These are phyloP conservation scores for Geotrichum bryndzae DNA, from an alignment of 1,139 yeast species.

Conservation along the genomic window DNA sequence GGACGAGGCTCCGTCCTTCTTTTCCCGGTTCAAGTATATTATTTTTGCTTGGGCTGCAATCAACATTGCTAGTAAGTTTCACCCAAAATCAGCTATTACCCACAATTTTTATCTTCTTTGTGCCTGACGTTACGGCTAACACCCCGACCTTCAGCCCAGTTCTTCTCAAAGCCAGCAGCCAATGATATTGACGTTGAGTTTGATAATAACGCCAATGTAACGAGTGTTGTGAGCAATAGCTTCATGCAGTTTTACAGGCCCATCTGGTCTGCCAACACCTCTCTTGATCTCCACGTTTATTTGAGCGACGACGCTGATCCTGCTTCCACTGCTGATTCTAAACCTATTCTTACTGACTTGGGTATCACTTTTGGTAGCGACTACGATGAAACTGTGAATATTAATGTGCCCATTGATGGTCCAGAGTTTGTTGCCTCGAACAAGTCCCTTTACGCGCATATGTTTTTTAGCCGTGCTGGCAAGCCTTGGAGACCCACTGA, in stretches of 20 bases:
- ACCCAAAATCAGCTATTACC: background rate
- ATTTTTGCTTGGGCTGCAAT: slow-evolving; percentile 11
- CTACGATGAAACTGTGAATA: slow-evolving; percentile 5
- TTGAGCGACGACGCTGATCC: slow-evolving; percentile 6
- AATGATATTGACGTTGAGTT: background rate
- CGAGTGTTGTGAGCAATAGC: background rate
- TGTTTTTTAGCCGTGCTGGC: slow-evolving; percentile 24
- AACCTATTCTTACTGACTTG: slow-evolving; percentile 2
- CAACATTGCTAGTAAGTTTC: slow-evolving; percentile 3
- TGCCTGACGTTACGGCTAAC: background rate
- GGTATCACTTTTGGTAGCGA: slow-evolving; percentile 5
- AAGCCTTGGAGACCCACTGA: slow-evolving; percentile 19
- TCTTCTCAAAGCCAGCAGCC: background rate
- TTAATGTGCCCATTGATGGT: slow-evolving; percentile 11
- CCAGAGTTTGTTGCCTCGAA: slow-evolving; percentile 22
- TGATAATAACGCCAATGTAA: background rate
- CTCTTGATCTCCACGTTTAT: slow-evolving; percentile 13
- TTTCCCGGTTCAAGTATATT: slow-evolving; percentile 11
- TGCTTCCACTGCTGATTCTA: background rate
- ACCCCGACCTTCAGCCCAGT: background rate
- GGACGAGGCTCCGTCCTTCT: slow-evolving; percentile 5
- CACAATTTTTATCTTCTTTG: background rate
- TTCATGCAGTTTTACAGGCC: background rate
- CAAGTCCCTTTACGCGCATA: slow-evolving; percentile 33
- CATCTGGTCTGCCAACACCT: slow-evolving; percentile 6